Evolutionary conservation across 2,329 filamentous ascomycete genomes (phyloP), one percentile per base, ranked within the genome.

Genomic region (Colletotrichum trifolii): DNA sequence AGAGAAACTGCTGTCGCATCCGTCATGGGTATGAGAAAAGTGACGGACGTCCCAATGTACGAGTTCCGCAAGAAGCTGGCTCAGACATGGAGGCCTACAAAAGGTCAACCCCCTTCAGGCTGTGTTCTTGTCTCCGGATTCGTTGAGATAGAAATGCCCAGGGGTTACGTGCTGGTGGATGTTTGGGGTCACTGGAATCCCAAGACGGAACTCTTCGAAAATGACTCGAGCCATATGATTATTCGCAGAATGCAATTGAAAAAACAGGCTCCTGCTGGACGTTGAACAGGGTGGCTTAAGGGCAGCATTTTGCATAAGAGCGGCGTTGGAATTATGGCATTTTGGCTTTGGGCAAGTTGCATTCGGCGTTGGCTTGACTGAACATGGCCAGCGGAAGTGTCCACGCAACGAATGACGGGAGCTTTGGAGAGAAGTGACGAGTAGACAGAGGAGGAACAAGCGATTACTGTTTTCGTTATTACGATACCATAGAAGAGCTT

Each of bases 111-210:
- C 0, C 82, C 80, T 6, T 77, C 82, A 10, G 87, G 87, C 5
- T 82, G 81, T 55, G 77, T 89, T 50, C 72, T 77, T 2, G 78
- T 89, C 1, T 82, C 82, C 13, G 87, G 87, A 0, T 72, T 87
- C 10, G 81, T 89, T 2, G 83, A 88, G 67, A 62, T 89, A 2
- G 77, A 82, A 45, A 79, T 83, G 2, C 72, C 81, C 2, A 79
- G 74, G 25, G 80, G 81, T 1, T 77, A 77, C 54, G 71, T 88
- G 59, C 79, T 81, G 2, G 75, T 88, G 11, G 83, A 87, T 64
- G 85, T 86, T 2, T 64, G 74, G 10, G 83, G 79, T 2, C 86
- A 82, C 73, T 89, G 85, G 74, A 81, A 89, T 70, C 86, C 87
- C 2, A 84, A 86, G 72, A 81, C 80, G 45, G 79, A 80, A 66